These are phyloP conservation scores for Cyanidioschyzon merolae DNA, from an alignment of 23 red algal genomes.

Conservation along the genomic window DNA sequence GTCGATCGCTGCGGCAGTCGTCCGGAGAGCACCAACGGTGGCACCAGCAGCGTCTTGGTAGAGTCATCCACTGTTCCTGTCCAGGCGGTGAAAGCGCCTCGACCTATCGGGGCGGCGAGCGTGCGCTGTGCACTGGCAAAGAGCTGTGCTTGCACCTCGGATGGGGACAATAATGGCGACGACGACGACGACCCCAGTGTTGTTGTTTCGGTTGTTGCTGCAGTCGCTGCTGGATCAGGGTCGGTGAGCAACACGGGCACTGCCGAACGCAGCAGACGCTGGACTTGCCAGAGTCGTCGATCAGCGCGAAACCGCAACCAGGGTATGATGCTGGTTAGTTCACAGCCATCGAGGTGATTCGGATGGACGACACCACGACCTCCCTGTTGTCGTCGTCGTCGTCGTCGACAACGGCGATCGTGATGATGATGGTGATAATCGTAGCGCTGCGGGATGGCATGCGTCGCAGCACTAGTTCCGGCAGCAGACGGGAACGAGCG, in stretches of 20 bases:
- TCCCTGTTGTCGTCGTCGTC: neutral
- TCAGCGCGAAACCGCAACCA: constrained; percentile 52
- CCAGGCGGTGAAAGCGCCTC: constrained; percentile 73
- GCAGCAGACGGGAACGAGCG: too few relatives aligned
- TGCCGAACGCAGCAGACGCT: constrained; percentile 67
- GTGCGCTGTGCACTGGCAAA: constrained; percentile 28
- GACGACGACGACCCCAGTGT: too few relatives aligned
- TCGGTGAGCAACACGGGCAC: constrained; percentile 33
- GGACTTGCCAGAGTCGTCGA: constrained; percentile 45
- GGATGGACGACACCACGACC: neutral
- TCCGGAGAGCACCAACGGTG: constrained; percentile 39
- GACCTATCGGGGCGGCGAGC: constrained; percentile 59
- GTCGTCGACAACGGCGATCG: neutral
- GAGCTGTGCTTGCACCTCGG: constrained; percentile 20
- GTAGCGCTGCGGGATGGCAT: neutral
- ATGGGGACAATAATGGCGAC: neutral
- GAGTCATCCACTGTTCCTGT: constrained; percentile 63
- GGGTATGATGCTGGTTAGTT: constrained; percentile 38
- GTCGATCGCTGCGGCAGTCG: constrained; percentile 21
- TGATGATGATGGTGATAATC: neutral
- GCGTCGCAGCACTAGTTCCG: too few relatives aligned
- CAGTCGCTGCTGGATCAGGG: neutral
- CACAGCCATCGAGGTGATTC: constrained; percentile 43
- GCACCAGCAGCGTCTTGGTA: constrained; percentile 47
- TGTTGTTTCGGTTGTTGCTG: constrained; percentile 24